phyloP scores from a whole-genome alignment of 768 basidiomycete genomes.

The Kondoa malvinella region DNA sequence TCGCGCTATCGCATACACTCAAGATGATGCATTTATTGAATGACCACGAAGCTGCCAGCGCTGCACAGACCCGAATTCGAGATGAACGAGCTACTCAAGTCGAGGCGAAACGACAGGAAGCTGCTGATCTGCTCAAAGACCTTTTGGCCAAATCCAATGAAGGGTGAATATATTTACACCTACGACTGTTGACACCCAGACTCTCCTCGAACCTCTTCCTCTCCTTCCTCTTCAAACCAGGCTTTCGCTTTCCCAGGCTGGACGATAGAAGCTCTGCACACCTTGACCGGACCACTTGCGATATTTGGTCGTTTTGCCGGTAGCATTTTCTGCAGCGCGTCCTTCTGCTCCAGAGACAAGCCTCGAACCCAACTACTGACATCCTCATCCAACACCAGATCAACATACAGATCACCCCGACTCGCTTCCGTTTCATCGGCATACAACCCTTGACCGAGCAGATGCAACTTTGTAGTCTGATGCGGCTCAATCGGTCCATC shows the following conservation, averaged over 20 bases:
- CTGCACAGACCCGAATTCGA: background rate
- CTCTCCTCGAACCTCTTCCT: background rate
- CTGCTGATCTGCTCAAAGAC: background rate
- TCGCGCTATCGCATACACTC: background rate
- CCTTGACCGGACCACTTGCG: background rate
- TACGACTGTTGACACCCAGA: background rate
- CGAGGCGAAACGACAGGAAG: background rate
- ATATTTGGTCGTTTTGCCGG: background rate
- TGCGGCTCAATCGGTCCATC: background rate
- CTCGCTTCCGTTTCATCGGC: background rate
- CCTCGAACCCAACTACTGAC: background rate
- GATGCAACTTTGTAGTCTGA: background rate
- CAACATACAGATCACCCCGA: background rate
- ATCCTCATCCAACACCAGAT: background rate
- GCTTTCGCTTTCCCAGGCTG: background rate
- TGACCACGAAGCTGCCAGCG: background rate
- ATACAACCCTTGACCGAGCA: background rate
- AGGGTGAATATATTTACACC: background rate
- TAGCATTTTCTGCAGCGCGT: background rate
- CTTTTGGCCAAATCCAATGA: background rate
- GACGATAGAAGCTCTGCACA: background rate
- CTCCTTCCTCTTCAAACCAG: background rate
- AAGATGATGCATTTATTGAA: constrained; percentile 8
- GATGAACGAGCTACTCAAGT: background rate
- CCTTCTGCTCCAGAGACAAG: background rate